Evolutionary conservation across 2,329 filamentous ascomycete genomes (phyloP), one percentile per base, ranked within the genome.

Genomic region (Fusarium devonianum): DNA sequence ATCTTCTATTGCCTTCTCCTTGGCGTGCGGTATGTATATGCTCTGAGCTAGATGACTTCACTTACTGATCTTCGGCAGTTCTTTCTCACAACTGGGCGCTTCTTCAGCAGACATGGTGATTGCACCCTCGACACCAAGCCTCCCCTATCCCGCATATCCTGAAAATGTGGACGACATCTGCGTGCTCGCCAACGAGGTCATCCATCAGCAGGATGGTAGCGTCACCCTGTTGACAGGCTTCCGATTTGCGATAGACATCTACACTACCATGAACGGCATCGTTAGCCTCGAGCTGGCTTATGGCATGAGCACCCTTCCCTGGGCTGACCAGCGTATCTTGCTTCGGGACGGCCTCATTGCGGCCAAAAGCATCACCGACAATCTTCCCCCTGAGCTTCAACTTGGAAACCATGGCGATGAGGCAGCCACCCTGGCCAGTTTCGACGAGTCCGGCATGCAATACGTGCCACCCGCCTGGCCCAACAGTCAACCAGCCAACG

Each of bases 1-100:
- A 86, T 96, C 29, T 96, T 95, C 69, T 96, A 92, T 86, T 87
- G 89, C 16, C 80, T 92, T 60, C 85, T 94, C 54, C 83, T 92
- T 5, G 87, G 87, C 23, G 82, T 90, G 51, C 81, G 86, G 81
- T 86, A 73, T 56, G 75, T 57, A 28, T 33, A 8, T 2, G 6
- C 5, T 4, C 18, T 17, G 6, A 6, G 21, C 4, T 29, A n/a
- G 11, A 6, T 25, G 8, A 9, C 2, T 68, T 49, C 53, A 13
- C 32, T 33, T 4, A 6, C 36, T 43, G 19, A 64, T 33, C 14
- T 35, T n/a, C 12, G 8, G 10, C 40, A 89, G 87, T 53, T 89
- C 90, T 0, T 84, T 95, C 69, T 83, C 88, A 45, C 91, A 96
- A 67, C 75, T 94, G 13, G 90, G 90, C 23, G 83, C 84, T 12